Conservation (phyloP, 2,329 filamentous ascomycete genomes). For the Botryotinia narcissicola region DNA sequence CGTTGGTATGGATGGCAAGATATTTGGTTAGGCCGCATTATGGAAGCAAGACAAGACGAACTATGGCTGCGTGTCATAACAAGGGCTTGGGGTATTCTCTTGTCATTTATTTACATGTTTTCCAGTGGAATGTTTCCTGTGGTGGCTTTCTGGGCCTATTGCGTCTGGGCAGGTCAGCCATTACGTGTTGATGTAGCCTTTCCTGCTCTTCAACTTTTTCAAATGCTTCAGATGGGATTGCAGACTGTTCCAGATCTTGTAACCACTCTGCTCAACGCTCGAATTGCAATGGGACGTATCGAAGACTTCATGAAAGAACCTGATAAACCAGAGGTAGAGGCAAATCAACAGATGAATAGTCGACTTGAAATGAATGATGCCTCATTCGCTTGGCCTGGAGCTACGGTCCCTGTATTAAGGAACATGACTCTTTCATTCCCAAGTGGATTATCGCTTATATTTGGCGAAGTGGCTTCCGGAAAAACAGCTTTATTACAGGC, state of each 20-base stretch:
- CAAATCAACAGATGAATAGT: constrained; percentile 21
- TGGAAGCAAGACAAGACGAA: constrained; percentile 66
- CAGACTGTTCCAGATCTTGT: constrained; percentile 74
- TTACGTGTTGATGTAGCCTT: constrained; percentile 81
- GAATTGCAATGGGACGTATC: constrained; percentile 77
- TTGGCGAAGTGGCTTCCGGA: constrained; percentile 62
- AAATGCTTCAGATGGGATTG: constrained; percentile 69
- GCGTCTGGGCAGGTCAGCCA: constrained; percentile 63
- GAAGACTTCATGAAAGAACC: constrained; percentile 85
- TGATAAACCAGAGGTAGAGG: constrained; percentile 60
- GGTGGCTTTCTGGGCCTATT: constrained; percentile 78
- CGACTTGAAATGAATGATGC: constrained; percentile 57
- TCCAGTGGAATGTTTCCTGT: constrained; percentile 76
- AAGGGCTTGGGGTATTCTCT: constrained; percentile 59
- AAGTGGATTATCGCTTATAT: constrained; percentile 56
- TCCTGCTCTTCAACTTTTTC: constrained; percentile 78
- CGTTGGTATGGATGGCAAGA: constrained; percentile 68
- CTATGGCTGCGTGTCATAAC: constrained; percentile 63
- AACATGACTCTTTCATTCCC: constrained; percentile 55
- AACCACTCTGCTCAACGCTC: constrained; percentile 74
- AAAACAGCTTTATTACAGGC: constrained; percentile 50
- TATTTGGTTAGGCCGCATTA: constrained; percentile 68
- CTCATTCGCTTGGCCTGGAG: constrained; percentile 78
- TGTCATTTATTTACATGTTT: constrained; percentile 67
- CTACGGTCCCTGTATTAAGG: constrained; percentile 52